Conservation (phyloP, 1,284 basidiomycete genomes). For the Cutaneotrichosporon dermatis region DNA sequence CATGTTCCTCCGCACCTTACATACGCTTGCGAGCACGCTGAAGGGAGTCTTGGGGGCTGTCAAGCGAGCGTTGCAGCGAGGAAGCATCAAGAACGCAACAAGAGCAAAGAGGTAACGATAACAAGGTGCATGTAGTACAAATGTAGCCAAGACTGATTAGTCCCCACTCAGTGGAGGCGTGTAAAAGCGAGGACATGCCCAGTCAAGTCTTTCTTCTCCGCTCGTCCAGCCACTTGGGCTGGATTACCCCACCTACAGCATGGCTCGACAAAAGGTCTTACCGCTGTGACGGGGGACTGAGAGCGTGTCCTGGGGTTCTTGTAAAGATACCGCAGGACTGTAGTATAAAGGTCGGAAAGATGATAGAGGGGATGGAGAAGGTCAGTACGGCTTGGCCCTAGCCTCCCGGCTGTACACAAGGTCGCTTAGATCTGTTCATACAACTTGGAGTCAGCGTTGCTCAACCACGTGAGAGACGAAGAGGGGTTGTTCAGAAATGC, state of each 20-base stretch:
- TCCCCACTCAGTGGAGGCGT: constrained; percentile 35
- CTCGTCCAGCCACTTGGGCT: constrained; percentile 19
- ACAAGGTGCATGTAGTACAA: constrained; percentile 7
- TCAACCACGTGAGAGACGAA: not conserved
- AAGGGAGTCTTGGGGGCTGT: too few species aligned
- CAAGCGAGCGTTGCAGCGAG: too few species aligned
- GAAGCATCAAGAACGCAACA: not conserved
- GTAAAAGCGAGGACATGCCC: constrained; percentile 38
- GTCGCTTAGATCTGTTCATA: not conserved
- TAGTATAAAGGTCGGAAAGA: too few species aligned
- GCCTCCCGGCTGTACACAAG: too few species aligned
- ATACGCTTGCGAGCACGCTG: too few species aligned
- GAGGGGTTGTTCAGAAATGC: constrained; percentile 28
- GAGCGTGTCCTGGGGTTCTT: constrained; percentile 20
- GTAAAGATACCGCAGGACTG: not conserved
- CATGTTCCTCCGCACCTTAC: too few species aligned
- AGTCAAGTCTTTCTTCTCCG: constrained; percentile 35
- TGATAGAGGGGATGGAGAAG: too few species aligned
- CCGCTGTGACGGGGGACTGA: constrained; percentile 36
- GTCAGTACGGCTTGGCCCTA: too few species aligned
- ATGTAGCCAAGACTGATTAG: constrained; percentile 43
- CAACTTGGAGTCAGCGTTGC: not conserved
- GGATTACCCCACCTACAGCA: constrained; percentile 27
- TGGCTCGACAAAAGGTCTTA: constrained; percentile 31
- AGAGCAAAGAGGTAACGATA: not conserved